A percentile compares a stretch with the other conserved stretches of the same genome.
phyloP scores from a whole-genome alignment of 1,139 yeast species.

The Kazachstania sp. region DNA sequence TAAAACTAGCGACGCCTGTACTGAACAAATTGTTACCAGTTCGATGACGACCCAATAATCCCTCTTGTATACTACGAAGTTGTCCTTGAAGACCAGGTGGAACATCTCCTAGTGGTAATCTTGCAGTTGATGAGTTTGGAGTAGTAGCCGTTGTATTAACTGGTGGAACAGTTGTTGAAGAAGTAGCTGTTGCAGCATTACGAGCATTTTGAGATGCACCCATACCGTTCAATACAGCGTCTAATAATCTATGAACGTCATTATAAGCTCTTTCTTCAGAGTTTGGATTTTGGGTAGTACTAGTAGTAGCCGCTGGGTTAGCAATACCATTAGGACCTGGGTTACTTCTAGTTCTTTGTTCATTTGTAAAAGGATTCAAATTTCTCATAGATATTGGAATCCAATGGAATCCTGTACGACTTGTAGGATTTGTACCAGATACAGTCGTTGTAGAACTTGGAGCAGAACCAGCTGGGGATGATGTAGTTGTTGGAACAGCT shows the following conservation, averaged over 20 bases:
- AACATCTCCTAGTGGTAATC: not conserved
- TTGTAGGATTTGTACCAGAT: not conserved
- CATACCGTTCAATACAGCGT: not conserved
- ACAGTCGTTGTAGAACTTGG: too few species aligned
- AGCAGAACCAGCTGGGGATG: not conserved
- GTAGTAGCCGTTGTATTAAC: not conserved
- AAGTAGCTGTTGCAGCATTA: not conserved
- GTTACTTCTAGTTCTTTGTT: not conserved
- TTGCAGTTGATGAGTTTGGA: not conserved
- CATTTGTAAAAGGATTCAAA: not conserved
- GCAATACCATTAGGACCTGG: slow-evolving; percentile 3
- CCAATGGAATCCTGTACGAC: not conserved
- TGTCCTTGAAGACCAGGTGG: not conserved
- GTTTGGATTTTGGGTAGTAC: not conserved
- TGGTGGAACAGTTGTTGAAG: not conserved
- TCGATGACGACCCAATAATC: slow-evolving; percentile 1
- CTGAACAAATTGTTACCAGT: slow-evolving; percentile 11
- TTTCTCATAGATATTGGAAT: slow-evolving; percentile 1
- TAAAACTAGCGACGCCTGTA: slow-evolving; percentile 23
- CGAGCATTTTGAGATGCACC: not conserved
- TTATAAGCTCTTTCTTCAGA: slow-evolving; percentile 3
- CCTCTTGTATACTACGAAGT: slow-evolving; percentile 5
- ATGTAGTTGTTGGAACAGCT: not conserved
- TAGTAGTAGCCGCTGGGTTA: not conserved
- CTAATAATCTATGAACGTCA: slow-evolving; percentile 5